Evolutionary conservation across 1,139 yeast species (phyloP), one percentile per base, ranked within the genome.

Genomic region (Scheffersomyces stambukii): DNA sequence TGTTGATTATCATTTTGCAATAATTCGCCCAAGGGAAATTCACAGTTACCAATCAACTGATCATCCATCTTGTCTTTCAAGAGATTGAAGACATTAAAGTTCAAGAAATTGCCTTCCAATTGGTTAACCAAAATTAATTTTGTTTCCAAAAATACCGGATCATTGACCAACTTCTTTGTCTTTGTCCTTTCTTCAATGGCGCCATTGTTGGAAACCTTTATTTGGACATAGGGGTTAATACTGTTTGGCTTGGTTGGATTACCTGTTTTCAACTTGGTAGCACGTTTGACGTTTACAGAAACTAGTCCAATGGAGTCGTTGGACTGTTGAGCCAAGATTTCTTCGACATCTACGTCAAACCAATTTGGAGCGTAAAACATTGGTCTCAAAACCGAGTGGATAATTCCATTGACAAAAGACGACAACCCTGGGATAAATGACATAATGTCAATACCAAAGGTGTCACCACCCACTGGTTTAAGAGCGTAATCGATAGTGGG

Each of bases 381-480:
- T 29, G 93, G 91, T 32, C 83, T 79, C 49, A 77, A 77, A 42
- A 64, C 78, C 23, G 83, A 60, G 52, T 81, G 82, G 47, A 82
- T 76, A 51, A 80, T 67, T 25, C 74, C 68, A 40, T 78, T 81
- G 31, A 83, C 88, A 47, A 81, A 77, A n/a, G 77, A 64, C 19
- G 85, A 70, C 48, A 83, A 72, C 37, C 91, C 91, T 4, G 94
- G 94, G 40, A 83, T 71, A 42, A 81, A 69, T 1, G 89, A 77
- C 93, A 83, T 83, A 40, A 83, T 74, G 60, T 83, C 94, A 31
- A 83, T 52, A 39, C 94, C 94, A 37, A 82, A 68, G 11, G 88
- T 78, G 50, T 82, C 89, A 58, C 93, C 93, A 52, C 91, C 91
- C 32, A 82, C 81, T n/a, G 94, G 94, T 49, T 82, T 82, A 59